A percentile compares a stretch with the other conserved stretches of the same genome.
Conservation (phyloP, 345 rosid species). For the Ceriops decandra region DNA sequence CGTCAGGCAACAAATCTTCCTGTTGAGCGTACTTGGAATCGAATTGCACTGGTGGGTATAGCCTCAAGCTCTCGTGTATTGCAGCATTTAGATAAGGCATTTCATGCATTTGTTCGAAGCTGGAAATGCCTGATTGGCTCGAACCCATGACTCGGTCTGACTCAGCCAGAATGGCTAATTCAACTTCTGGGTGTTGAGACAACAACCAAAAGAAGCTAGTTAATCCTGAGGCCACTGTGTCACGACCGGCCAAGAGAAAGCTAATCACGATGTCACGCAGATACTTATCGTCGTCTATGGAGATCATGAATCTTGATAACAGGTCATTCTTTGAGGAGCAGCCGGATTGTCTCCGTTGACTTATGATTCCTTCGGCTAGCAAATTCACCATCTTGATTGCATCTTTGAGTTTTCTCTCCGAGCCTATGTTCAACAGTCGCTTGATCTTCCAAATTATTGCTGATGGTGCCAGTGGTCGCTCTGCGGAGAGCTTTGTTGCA, state of each 20-base stretch:
- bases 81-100: conserved; percentile 57
- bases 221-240: conserved; percentile 20
- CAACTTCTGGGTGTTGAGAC: conserved; percentile 8
- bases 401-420: conserved; percentile 46
- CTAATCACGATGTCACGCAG: conserved; percentile 42
- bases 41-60: conserved; percentile 61
- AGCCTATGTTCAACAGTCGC: conserved; percentile 46
- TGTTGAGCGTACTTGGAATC: conserved; percentile 50
- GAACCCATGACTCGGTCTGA: background rate
- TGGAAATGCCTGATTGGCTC: conserved; percentile 16
- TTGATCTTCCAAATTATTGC: conserved; percentile 56
- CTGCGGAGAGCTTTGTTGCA: conserved; percentile 48
- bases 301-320: conserved; percentile 55
- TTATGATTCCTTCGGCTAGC: conserved; percentile 43
- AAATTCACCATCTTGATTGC: conserved; percentile 41
- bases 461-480: conserved; percentile 41
- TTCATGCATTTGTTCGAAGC: conserved; percentile 35
- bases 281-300: conserved; percentile 35
- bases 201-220: conserved; percentile 7
- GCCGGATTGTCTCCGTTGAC: conserved; percentile 34
- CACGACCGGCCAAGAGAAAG: conserved; percentile 24
- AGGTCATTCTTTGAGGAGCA: conserved; percentile 40
- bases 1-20: conserved; percentile 57
- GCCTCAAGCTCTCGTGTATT: conserved; percentile 47
- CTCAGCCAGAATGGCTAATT: background rate